Evolutionary conservation across 139 green algal species (phyloP).

Genomic region (Pseudopediastrum boryanum): DNA sequence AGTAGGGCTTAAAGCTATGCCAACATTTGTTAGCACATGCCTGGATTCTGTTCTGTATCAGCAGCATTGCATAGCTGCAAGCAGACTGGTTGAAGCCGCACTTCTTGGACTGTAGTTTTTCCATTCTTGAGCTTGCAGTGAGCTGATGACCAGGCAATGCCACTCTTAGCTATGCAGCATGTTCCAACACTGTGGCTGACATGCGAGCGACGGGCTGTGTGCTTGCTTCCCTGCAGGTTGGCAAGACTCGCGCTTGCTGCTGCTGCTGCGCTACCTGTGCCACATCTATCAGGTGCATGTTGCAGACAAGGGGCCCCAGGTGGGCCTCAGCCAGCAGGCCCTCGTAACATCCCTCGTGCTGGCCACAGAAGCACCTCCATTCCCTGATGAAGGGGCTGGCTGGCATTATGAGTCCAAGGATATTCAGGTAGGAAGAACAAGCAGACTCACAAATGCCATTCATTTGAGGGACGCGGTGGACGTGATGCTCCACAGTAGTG

Average conservation of each 20-base stretch:
- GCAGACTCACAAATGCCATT: too few relatives aligned
- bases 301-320: too few relatives aligned
- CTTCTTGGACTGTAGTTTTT: background rate
- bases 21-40: background rate
- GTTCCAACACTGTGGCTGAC: background rate
- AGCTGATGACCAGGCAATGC: background rate
- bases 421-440: too few relatives aligned
- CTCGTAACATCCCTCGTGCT: too few relatives aligned
- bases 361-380: too few relatives aligned
- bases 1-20: background rate
- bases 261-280: constrained; percentile 65
- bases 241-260: constrained; percentile 43
- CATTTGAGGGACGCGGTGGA: too few relatives aligned
- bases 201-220: too few relatives aligned
- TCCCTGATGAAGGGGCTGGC: too few relatives aligned
- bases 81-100: background rate
- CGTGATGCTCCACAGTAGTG: too few relatives aligned
- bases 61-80: too few relatives aligned
- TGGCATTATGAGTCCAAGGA: too few relatives aligned
- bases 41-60: constrained; percentile 1
- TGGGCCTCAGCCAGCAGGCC: too few relatives aligned
- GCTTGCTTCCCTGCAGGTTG: constrained; percentile 37
- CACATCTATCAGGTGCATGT: constrained; percentile 9
- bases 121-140: background rate
- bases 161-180: background rate